Percentiles rank a stretch among this genome's conserved stretches.
phyloP scores from a whole-genome alignment of 164 flowering plant genomes.

The Hamamelis virginiana region DNA sequence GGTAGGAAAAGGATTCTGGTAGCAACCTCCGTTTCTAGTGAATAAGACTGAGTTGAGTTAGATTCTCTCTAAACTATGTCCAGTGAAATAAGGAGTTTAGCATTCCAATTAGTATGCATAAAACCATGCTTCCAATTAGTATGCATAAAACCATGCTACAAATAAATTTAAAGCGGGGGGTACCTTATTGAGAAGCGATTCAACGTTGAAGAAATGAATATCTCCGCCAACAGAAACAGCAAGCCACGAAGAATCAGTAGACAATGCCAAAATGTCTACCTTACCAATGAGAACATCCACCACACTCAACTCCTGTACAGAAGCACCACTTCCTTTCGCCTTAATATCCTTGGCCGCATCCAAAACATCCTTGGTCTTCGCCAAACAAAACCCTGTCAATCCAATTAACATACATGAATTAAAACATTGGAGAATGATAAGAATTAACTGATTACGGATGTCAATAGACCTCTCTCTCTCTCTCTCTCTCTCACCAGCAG shows the following conservation, averaged over 20 bases:
- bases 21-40: no score
- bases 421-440: not conserved
- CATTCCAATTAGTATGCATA: no score
- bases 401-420: not conserved
- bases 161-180: not conserved
- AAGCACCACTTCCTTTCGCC: constrained; percentile 33
- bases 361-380: constrained; percentile 64
- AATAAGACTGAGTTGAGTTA: no score
- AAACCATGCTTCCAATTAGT: no score
- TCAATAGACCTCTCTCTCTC: no score
- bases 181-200: constrained; percentile 73
- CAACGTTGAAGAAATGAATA: constrained; percentile 51
- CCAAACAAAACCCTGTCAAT: constrained; percentile 68
- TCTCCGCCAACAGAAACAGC: constrained; percentile 51
- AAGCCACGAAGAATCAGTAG: constrained; percentile 54
- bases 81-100: no score
- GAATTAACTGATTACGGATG: no score
- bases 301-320: constrained; percentile 56
- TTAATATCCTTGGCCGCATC: constrained; percentile 53
- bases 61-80: no score
- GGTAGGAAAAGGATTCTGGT: no score
- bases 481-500: constrained; percentile 42
- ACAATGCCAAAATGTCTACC: constrained; percentile 57
- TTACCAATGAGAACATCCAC: constrained; percentile 59
- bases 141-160: not conserved